These are phyloP conservation scores for Prunus kanzakura DNA, from an alignment of 306 rosid species.

Conservation along the genomic window DNA sequence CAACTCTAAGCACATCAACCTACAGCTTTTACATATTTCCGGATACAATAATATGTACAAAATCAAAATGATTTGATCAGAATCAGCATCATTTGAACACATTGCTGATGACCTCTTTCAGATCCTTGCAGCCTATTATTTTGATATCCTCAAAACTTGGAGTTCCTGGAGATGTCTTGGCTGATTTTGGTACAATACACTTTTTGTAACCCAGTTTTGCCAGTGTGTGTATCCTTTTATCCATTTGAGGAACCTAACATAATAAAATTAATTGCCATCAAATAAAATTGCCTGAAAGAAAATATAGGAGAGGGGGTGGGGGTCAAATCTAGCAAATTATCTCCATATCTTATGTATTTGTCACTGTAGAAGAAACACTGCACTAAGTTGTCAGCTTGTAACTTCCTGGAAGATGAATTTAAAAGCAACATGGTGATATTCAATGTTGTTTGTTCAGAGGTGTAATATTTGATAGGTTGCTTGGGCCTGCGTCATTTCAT, in stretches of 20 bases:
- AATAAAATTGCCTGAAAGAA: not conserved
- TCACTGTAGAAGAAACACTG: not conserved
- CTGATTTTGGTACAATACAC: slow-evolving; percentile 69
- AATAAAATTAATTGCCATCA: not conserved
- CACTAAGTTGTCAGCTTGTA: too few species aligned
- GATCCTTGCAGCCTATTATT: slow-evolving; percentile 62
- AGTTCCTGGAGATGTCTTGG: slow-evolving; percentile 42
- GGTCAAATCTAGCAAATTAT: too few species aligned
- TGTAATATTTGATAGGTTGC: not conserved
- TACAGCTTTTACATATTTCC: not conserved
- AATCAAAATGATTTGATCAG: slow-evolving; percentile 4
- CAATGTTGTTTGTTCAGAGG: not conserved
- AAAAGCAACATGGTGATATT: not conserved
- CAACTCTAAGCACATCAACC: too few species aligned
- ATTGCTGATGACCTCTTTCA: slow-evolving; percentile 70
- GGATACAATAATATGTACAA: not conserved
- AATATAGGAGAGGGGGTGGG: not conserved
- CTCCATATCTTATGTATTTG: not conserved
- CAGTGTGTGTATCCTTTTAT: slow-evolving; percentile 67
- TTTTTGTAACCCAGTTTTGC: slow-evolving; percentile 74
- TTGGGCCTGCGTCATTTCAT: not conserved
- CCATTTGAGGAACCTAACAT: slow-evolving; percentile 76
- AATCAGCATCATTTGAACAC: slow-evolving; percentile 43
- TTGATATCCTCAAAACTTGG: slow-evolving; percentile 35
- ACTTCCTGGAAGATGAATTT: not conserved